phyloP scores from a whole-genome alignment of 768 basidiomycete species.

The Daedaleopsis sinensis region DNA sequence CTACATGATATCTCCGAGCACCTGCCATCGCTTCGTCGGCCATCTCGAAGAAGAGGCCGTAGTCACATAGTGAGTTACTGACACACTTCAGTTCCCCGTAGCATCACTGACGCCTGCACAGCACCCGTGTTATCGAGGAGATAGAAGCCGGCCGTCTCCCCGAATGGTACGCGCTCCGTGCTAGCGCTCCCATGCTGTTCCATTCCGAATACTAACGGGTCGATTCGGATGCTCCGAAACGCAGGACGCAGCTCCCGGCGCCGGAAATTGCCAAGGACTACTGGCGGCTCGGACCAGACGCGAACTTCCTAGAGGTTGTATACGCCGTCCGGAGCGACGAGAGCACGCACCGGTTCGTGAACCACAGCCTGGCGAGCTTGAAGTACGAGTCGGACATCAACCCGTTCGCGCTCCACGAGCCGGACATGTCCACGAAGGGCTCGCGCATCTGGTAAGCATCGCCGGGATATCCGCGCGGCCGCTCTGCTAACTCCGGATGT shows the following conservation, averaged over 20 bases:
- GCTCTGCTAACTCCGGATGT: conserved; percentile 13
- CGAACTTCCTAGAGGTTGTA: conserved; percentile 85
- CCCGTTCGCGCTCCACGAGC: conserved; percentile 87
- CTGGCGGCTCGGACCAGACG: conserved; percentile 77
- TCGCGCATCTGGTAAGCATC: conserved; percentile 59
- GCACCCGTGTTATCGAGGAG: conserved; percentile 82
- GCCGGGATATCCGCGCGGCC: neutral
- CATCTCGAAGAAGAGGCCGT: conserved; percentile 96
- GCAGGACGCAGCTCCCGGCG: conserved; percentile 68
- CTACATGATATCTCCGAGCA: conserved; percentile 75
- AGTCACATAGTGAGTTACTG: conserved; percentile 72
- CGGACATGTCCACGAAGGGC: conserved; percentile 85
- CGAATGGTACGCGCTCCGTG: conserved; percentile 58
- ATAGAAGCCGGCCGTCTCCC: conserved; percentile 82
- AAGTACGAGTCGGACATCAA: conserved; percentile 78
- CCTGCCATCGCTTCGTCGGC: conserved; percentile 91
- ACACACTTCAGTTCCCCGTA: neutral
- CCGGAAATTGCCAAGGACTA: conserved; percentile 94
- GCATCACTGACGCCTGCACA: conserved; percentile 27
- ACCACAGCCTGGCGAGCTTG: conserved; percentile 93
- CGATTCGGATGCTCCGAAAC: neutral
- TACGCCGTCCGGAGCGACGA: conserved; percentile 95
- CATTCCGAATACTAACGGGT: neutral
- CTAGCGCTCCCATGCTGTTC: neutral
- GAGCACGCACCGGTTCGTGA: conserved; percentile 91